phyloP scores from a whole-genome alignment of 352 stramenopile species.

The Nothophytophthora sp. region DNA sequence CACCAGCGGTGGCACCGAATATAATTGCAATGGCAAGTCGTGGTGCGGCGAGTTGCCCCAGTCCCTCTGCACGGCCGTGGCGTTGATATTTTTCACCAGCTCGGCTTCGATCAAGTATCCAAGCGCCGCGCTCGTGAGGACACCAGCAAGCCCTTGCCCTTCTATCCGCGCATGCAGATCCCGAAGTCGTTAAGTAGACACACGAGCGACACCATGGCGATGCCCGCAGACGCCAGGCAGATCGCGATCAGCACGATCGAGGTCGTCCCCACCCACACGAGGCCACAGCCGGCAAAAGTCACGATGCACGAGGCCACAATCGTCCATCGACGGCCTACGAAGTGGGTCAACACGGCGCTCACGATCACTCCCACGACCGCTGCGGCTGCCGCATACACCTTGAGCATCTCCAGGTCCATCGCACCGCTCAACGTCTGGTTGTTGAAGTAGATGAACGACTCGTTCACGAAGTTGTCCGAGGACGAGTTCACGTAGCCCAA shows the following conservation, averaged over 20 bases:
- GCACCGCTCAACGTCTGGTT: slow-evolving; percentile 42
- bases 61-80: no score
- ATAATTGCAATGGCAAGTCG: no score
- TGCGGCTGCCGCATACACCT: slow-evolving; percentile 65
- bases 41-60: no score
- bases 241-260: slow-evolving; percentile 71
- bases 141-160: no score
- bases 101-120: no score
- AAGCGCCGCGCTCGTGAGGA: no score
- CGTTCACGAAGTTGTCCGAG: slow-evolving; percentile 78
- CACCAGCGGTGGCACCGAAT: no score
- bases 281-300: slow-evolving; percentile 57
- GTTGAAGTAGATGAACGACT: slow-evolving; percentile 86
- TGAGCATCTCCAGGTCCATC: slow-evolving; percentile 69
- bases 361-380: slow-evolving; percentile 53
- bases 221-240: slow-evolving; percentile 62
- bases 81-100: no score
- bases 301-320: slow-evolving; percentile 62
- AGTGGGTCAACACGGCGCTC: slow-evolving; percentile 51
- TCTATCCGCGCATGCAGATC: no score
- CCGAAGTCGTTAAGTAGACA: no score
- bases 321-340: slow-evolving; percentile 64
- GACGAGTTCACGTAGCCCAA: slow-evolving; percentile 79
- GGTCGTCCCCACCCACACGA: slow-evolving; percentile 73
- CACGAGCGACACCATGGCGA: slow-evolving; percentile 77